These are phyloP conservation scores for Viola pubescens DNA, from an alignment of 441 rosid species.

Conservation along the genomic window DNA sequence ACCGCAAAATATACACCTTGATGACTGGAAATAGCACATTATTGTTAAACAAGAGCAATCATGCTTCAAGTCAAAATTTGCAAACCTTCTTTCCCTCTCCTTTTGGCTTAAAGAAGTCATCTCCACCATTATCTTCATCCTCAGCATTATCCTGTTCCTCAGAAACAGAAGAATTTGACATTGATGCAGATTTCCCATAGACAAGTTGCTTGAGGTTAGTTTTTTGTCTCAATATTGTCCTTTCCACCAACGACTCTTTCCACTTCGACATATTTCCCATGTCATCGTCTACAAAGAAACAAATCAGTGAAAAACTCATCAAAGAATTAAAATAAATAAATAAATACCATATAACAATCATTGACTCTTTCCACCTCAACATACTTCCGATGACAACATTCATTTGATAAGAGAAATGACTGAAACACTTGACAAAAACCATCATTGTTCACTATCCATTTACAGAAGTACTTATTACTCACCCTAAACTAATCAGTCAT, in stretches of 20 bases:
- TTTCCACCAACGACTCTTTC: constrained; percentile 66
- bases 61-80: neutral
- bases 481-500: too few relatives aligned
- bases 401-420: too few relatives aligned
- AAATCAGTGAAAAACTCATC: constrained; percentile 13
- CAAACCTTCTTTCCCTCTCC: constrained; percentile 65
- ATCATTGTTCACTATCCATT: too few relatives aligned
- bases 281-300: constrained; percentile 33
- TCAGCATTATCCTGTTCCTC: constrained; percentile 39
- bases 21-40: neutral
- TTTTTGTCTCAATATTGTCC: constrained; percentile 40
- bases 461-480: too few relatives aligned
- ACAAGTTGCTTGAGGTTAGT: constrained; percentile 71
- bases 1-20: neutral
- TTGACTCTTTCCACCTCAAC: constrained; percentile 66
- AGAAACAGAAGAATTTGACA: constrained; percentile 22
- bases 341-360: too few relatives aligned
- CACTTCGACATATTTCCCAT: constrained; percentile 74
- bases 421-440: too few relatives aligned
- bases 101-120: constrained; percentile 81
- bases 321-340: neutral
- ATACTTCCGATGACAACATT: constrained; percentile 49
- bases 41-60: neutral
- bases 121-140: constrained; percentile 56
- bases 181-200: constrained; percentile 48